These are phyloP conservation scores for Aristolochia californica DNA, from an alignment of 164 flowering plant genomes.

Conservation along the genomic window DNA sequence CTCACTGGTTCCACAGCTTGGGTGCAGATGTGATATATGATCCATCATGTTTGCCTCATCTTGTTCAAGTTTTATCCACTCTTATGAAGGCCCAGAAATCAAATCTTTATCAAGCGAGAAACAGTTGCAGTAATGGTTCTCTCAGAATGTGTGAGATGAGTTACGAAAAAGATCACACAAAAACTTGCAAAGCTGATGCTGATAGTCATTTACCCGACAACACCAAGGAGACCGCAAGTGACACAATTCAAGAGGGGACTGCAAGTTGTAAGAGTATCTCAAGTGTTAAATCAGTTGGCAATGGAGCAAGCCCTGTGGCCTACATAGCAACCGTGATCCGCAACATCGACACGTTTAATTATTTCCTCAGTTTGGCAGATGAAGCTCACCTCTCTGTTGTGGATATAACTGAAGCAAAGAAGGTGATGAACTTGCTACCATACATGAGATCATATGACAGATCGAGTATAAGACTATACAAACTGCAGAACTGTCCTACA, in stretches of 20 bases:
- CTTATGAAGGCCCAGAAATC: constrained; percentile 26
- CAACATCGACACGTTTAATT: constrained; percentile 57
- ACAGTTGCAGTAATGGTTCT: neutral
- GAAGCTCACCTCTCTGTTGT: constrained; percentile 41
- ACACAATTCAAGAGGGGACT: neutral
- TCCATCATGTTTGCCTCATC: constrained; percentile 74
- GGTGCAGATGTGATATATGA: constrained; percentile 95
- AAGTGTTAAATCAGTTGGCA: neutral
- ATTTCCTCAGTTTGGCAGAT: constrained; percentile 39
- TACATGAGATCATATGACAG: constrained; percentile 63
- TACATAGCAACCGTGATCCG: constrained; percentile 81
- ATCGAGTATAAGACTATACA: constrained; percentile 34
- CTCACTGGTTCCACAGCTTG: constrained; percentile 32
- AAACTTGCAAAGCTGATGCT: neutral
- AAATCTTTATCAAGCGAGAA: neutral
- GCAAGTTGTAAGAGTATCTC: neutral
- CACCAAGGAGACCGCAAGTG: neutral
- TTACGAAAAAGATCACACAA: neutral
- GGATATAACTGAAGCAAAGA: constrained; percentile 42
- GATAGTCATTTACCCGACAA: neutral
- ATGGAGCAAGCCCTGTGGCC: constrained; percentile 34
- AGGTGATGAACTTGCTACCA: constrained; percentile 52
- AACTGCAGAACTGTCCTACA: neutral
- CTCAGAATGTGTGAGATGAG: too few species aligned
- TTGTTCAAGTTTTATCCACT: constrained; percentile 46